Evolutionary conservation across 2,329 filamentous ascomycete species (phyloP), one percentile per base, ranked within the genome.

Genomic region (Penicillium concentricum): DNA sequence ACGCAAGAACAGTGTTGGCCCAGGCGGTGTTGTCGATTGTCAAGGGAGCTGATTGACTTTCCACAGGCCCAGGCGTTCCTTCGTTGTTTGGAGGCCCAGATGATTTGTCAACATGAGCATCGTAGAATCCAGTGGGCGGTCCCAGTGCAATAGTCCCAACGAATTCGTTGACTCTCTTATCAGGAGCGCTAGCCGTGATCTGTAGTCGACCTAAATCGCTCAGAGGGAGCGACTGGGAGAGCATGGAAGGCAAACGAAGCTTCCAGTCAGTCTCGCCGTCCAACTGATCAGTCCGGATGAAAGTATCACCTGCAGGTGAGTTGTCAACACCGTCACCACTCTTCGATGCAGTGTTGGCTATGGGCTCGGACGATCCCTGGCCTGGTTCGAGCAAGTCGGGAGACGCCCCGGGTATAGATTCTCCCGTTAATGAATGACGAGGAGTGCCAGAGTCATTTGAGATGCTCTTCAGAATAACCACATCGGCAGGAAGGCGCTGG

Each of bases 241-340:
- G 76, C 0, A 90, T 86, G 13, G 92, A 94, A 1, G 94, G 92
- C 35, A 97, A 76, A 30, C 95, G 87, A 55, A 99, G 79, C 76
- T 99, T 99, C 95, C 94, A 99, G 70, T 99, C 94, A 0, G 94
- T 99, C 77, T 99, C 94, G 65, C 94, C 94, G 69, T 99, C 94
- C 10, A 99, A 82, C 71, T 99, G 94, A 74, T 99, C 94, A 2
- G 95, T 99, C 58, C 94, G 85, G 69, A 99, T 97, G 69, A 99
- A 99, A 0, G 93, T 93, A 75, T 99, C 95, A 28, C 92, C 92
- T 26, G 76, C 68, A 18, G 76, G 75, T 13, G 73, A 73, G 46
- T 67, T 72, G 37, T 76, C 73, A 2, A 65, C 61, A 35, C 64
- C 51, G 12, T 62, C 62, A 24, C 60, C 43, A 43, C 48, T 63